Base-by-base conservation (phyloP, 805 yeast genomes). In the Monosporozyma solicola region DNA sequence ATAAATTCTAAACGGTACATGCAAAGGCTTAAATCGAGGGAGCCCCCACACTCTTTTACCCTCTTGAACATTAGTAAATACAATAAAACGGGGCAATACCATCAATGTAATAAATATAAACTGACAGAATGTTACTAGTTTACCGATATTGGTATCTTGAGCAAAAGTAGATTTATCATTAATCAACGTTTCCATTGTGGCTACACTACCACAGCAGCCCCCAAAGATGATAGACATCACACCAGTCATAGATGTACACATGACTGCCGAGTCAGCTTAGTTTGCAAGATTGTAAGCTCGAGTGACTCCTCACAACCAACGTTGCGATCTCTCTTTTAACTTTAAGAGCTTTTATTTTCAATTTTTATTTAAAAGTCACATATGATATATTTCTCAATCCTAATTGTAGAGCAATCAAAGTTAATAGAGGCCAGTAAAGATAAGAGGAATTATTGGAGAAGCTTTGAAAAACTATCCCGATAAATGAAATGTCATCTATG, bases 161-260 rank as follows among this genome's bases (percentile, higher is more conserved):
- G 8, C 46, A 22, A 35, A 33, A 8, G 39, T 47, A 15, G 32
- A 15, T 13, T 48, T 52, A 29, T 51, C 52, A 22, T 49, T 62
- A 1, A 84, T 65, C 16, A 85, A 68, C 27, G 72, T 64, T 63
- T 86, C 94, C 50, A 85, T 67, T 1, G 85, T 74, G 54, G 79
- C 71, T 31, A 83, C 90, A 64, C 84, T 86, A 33, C 81, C 70
- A 63, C 94, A 86, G 64, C 94, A 85, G 3, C 91, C 89, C 0
- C 87, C 85, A 61, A 84, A 81, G 5, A 49, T 49, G 7, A 24
- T 41, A 16, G 13, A n/a, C 10, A 41, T 16, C 6, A 45, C 45
- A 15, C 41, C 10, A 20, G 29, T 33, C 15, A 47, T 20, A 20
- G 13, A 9, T 5, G 25, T 10, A 41, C 6, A 10, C 27, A 41